phyloP scores from a whole-genome alignment of 106 monocot genomes.

The Dioscorea zingiberensis region DNA sequence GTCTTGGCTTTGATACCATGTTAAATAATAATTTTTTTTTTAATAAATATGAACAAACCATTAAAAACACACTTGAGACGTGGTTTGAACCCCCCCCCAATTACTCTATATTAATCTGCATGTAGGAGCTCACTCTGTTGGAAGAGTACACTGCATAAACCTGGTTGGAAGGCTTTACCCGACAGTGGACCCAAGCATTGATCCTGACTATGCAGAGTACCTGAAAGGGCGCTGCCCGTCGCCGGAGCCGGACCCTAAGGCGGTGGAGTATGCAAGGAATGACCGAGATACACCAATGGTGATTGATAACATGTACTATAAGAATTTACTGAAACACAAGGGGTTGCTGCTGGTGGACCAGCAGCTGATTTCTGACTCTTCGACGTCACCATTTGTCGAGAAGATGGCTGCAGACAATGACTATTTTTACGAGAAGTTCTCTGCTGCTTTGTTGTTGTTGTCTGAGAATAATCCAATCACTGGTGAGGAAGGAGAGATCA shows the following conservation, averaged over 20 bases:
- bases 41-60: no score
- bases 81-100: no score
- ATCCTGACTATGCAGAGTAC: conserved; percentile 39
- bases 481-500: conserved; percentile 39
- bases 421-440: conserved; percentile 39
- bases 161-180: conserved; percentile 53
- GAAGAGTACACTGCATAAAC: conserved; percentile 57
- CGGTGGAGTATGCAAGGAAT: conserved; percentile 41
- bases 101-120: no score
- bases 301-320: conserved; percentile 66
- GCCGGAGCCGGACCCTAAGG: conserved; percentile 31
- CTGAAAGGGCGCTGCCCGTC: conserved; percentile 36
- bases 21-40: no score
- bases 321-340: conserved; percentile 39
- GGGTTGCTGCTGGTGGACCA: conserved; percentile 60
- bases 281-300: conserved; percentile 57
- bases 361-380: conserved; percentile 26
- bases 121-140: conserved; percentile 62
- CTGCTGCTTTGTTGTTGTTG: conserved; percentile 22
- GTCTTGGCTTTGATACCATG: no score
- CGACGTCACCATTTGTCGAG: conserved; percentile 27
- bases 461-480: conserved; percentile 53
- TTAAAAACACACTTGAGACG: no score
- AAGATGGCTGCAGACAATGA: conserved; percentile 42
- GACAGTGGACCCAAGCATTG: conserved; percentile 36